phyloP scores from a whole-genome alignment of 306 rosid species.

The Mucuna pruriens region DNA sequence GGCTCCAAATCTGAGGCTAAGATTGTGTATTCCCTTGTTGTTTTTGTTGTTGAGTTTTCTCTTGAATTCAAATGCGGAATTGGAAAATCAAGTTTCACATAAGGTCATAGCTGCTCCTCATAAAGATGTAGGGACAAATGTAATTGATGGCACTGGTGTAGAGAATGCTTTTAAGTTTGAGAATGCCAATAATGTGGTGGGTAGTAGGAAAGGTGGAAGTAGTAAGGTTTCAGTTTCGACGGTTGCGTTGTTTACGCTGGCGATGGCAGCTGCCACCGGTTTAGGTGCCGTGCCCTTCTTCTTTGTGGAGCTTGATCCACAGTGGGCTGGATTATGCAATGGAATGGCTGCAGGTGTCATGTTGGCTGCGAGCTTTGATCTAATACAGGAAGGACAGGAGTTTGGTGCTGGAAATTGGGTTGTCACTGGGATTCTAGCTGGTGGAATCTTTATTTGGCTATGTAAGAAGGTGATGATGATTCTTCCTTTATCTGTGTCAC shows the following conservation, averaged over 20 bases:
- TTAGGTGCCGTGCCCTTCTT: slow-evolving; percentile 98
- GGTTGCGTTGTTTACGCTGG: slow-evolving; percentile 88
- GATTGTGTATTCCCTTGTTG: slow-evolving; percentile 39
- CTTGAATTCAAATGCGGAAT: slow-evolving; percentile 54
- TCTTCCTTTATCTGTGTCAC: slow-evolving; percentile 7
- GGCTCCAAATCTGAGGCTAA: slow-evolving; percentile 53
- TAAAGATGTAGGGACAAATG: slow-evolving; percentile 67
- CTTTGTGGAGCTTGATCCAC: slow-evolving; percentile 98
- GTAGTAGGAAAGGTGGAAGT: slow-evolving; percentile 63
- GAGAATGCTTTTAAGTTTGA: slow-evolving; percentile 60
- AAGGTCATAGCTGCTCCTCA: slow-evolving; percentile 72
- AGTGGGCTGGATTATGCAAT: slow-evolving; percentile 97
- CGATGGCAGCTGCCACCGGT: slow-evolving; percentile 99
- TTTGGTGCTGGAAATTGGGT: slow-evolving; percentile 94
- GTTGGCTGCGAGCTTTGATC: slow-evolving; percentile 99
- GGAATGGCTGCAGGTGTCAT: slow-evolving; percentile 99
- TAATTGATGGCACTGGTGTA: slow-evolving; percentile 84
- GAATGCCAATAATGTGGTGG: slow-evolving; percentile 45
- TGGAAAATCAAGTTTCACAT: slow-evolving; percentile 52
- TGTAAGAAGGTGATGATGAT: slow-evolving; percentile 80
- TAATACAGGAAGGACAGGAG: slow-evolving; percentile 91
- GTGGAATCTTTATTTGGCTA: slow-evolving; percentile 90
- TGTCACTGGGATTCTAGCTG: slow-evolving; percentile 82
- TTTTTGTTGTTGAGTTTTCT: slow-evolving; percentile 48
- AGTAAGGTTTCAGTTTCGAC: slow-evolving; percentile 90